Conservation (phyloP, 2,329 filamentous ascomycete species). For the Aplosporella prunicola region DNA sequence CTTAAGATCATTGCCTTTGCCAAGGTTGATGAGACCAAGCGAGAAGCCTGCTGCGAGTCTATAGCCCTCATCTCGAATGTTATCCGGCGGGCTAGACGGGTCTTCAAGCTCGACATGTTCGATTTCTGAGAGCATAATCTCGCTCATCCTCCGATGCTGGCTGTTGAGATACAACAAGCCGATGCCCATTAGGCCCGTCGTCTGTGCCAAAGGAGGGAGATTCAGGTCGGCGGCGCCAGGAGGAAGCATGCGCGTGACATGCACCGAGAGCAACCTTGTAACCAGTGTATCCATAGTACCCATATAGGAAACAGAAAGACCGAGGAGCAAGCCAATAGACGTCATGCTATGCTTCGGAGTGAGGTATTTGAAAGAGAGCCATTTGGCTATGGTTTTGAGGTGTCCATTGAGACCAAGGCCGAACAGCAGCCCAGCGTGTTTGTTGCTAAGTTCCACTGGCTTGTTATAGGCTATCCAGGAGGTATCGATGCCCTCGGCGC, state of each 20-base stretch:
- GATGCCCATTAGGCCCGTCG: slow-evolving; percentile 94
- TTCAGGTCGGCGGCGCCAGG: slow-evolving; percentile 90
- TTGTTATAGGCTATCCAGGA: slow-evolving; percentile 99
- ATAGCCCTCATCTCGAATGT: slow-evolving; percentile 88
- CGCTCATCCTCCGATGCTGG: slow-evolving; percentile 95
- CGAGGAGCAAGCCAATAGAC: slow-evolving; percentile 86
- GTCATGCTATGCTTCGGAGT: slow-evolving; percentile 99
- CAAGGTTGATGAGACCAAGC: slow-evolving; percentile 87
- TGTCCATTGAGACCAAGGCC: slow-evolving; percentile 91
- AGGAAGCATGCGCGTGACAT: slow-evolving; percentile 90
- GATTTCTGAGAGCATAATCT: slow-evolving; percentile 97
- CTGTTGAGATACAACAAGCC: slow-evolving; percentile 89
- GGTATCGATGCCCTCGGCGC: slow-evolving; percentile 89
- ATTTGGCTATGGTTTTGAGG: slow-evolving; percentile 88
- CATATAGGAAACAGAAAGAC: slow-evolving; percentile 84
- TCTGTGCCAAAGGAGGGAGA: slow-evolving; percentile 84
- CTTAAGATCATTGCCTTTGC: slow-evolving; percentile 76
- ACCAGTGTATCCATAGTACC: slow-evolving; percentile 97
- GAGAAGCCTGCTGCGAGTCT: slow-evolving; percentile 88
- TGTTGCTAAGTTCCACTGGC: slow-evolving; percentile 80
- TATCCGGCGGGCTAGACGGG: slow-evolving; percentile 55
- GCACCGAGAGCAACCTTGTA: slow-evolving; percentile 84
- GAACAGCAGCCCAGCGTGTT: slow-evolving; percentile 90
- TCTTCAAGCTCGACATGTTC: slow-evolving; percentile 80
- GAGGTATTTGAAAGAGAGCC: slow-evolving; percentile 98